Evolutionary conservation across 2,329 filamentous ascomycete species (phyloP), one percentile per base, ranked within the genome.

Genomic region (Cladophialophora bantiana): DNA sequence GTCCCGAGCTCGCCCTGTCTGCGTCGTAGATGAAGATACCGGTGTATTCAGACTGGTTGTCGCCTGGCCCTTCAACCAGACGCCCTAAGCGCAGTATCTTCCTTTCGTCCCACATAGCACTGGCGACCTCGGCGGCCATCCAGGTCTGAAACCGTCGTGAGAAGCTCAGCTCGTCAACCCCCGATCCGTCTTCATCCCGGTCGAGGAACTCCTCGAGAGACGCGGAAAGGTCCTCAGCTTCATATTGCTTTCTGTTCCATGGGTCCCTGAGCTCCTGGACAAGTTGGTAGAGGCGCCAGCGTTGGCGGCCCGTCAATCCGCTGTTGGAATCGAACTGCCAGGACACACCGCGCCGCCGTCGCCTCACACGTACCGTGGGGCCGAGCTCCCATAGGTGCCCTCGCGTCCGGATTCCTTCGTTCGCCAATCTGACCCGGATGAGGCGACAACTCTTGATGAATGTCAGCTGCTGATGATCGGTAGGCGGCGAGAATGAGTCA

Each of bases 391-490:
- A 42, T 4, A 42, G 40, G 10, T 42, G 40, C 15, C 40, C 40
- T n/a, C 15, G 40, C n/a, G 40, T 42, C 7, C 10, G 13, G 13
- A 63, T 56, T 10, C 60, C 52, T 31, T 63, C 60, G 1, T n/a
- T 7, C 7, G 15, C 31, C 48, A 63, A 38, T 38, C 36, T 32
- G 20, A 63, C 52, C 12, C 42, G 32, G 12, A 53, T 45, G 12
- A 55, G 42, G 40, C 60, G 60, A 35, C 60, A 63, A 31, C 54
- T 31, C 54, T 63, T 63, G 48, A 63, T 32, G 34, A 63, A 63
- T 7, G 60, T 63, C 32, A 63, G 60, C 35, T 45, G 32, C 15
- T 56, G 31, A 6, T 32, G 40, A 42, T 36, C 15, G 20, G 60
- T 15, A 50, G 50, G 60, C 10, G 60, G 50, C 38, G 15, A n/a